Evolutionary conservation across 75 land plant genomes (phyloP).

Genomic region (Pseudotsuga menziesii): DNA sequence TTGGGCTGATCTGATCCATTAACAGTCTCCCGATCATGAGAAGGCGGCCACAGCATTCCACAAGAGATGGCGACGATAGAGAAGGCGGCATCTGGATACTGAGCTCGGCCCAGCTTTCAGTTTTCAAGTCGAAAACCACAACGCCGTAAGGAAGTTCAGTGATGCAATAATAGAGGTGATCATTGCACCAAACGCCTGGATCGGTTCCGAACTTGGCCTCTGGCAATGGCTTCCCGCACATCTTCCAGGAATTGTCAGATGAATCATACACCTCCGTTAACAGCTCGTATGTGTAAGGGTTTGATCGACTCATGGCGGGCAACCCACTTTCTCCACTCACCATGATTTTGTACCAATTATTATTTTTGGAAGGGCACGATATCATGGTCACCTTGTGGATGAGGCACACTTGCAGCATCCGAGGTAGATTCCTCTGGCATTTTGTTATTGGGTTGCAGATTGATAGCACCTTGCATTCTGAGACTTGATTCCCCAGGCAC

Average conservation of each 20-base stretch:
- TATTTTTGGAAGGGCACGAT: neutral
- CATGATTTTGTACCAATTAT: conserved; percentile 25
- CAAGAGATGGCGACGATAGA: conserved; percentile 34
- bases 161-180: conserved; percentile 19
- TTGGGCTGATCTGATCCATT: no score
- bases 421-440: conserved; percentile 14
- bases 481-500: conserved; percentile 26
- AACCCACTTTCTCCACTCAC: conserved; percentile 23
- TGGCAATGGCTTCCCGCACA: conserved; percentile 27
- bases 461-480: conserved; percentile 26
- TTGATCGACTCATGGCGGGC: neutral
- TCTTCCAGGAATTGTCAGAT: conserved; percentile 16
- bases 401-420: conserved; percentile 25
- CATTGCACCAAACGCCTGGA: conserved; percentile 32
- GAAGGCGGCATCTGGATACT: conserved; percentile 22
- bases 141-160: conserved; percentile 36
- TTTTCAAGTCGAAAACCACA: conserved; percentile 15
- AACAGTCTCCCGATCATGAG: conserved; percentile 32
- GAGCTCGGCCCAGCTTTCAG: conserved; percentile 28
- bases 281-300: conserved; percentile 13
- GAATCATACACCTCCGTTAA: conserved; percentile 44
- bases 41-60: conserved; percentile 18
- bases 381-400: conserved; percentile 38
- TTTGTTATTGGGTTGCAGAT: conserved; percentile 34
- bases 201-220: conserved; percentile 30